These are phyloP conservation scores for Penicillium verhagenii DNA, from an alignment of 495 filamentous ascomycete species.

Conservation along the genomic window DNA sequence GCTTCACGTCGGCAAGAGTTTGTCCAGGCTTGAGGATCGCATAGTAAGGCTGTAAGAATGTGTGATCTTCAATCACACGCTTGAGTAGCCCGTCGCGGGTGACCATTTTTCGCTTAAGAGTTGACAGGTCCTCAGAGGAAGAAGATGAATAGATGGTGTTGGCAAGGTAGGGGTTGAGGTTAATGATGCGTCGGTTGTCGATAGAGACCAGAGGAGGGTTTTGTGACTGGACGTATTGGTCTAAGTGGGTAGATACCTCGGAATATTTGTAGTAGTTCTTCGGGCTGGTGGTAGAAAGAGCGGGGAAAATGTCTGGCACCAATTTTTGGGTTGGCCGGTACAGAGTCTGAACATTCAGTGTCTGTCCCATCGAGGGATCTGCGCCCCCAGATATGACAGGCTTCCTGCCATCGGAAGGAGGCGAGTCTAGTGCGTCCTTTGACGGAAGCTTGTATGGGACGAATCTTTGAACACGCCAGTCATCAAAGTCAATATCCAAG, in stretches of 20 bases:
- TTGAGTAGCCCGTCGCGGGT: conserved; percentile 64
- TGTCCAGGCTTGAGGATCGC: conserved; percentile 56
- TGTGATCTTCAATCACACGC: conserved; percentile 52
- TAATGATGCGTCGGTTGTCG: conserved; percentile 64
- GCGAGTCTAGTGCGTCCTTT: conserved; percentile 32
- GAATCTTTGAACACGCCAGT: conserved; percentile 54
- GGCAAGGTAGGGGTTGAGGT: conserved; percentile 61
- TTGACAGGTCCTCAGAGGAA: conserved; percentile 53
- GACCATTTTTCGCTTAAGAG: conserved; percentile 55
- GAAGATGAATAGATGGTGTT: conserved; percentile 57
- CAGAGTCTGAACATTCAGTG: conserved; percentile 52
- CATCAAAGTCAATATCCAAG: conserved; percentile 64
- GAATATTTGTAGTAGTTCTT: conserved; percentile 54
- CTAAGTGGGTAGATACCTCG: conserved; percentile 40
- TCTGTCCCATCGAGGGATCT: conserved; percentile 57
- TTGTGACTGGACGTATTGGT: conserved; percentile 51
- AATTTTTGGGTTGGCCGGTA: conserved; percentile 59
- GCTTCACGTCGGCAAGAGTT: conserved; percentile 53
- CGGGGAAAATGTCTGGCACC: conserved; percentile 52
- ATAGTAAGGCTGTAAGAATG: conserved; percentile 50
- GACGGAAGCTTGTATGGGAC: conserved; percentile 61
- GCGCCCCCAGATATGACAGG: conserved; percentile 34
- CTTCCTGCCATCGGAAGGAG: conserved; percentile 39
- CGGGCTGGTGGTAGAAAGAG: conserved; percentile 39
- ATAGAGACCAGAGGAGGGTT: conserved; percentile 52